Percentiles rank a stretch among this genome's conserved stretches.
phyloP scores from a whole-genome alignment of 352 stramenopile species.

The Achlya hypogyna region DNA sequence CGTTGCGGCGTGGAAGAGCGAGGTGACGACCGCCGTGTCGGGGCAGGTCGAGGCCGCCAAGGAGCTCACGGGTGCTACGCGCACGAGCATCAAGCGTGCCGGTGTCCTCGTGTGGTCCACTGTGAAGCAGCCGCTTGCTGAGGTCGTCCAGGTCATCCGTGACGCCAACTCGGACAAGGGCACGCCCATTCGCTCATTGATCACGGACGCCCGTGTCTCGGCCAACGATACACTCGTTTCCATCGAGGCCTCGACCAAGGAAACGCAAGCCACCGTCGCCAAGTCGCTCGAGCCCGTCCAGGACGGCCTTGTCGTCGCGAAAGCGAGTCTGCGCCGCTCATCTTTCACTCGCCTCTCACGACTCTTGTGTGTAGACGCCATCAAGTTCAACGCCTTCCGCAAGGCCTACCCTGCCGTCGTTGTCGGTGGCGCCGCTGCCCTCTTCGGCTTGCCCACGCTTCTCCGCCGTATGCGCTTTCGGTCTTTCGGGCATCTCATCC shows the following conservation, averaged over 20 bases:
- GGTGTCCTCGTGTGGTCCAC: constrained; percentile 6
- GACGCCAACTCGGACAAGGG: constrained; percentile 17
- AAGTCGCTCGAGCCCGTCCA: not conserved
- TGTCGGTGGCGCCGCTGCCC: constrained; percentile 10
- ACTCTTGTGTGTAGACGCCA: not conserved
- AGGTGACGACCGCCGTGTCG: not conserved
- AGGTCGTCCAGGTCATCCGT: constrained; percentile 7
- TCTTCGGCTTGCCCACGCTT: constrained; percentile 13
- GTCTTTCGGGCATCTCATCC: not conserved
- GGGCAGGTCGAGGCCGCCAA: constrained; percentile 2
- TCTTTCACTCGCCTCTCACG: not conserved
- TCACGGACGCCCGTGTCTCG: constrained; percentile 6
- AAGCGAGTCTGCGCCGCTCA: not conserved
- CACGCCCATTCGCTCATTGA: constrained; percentile 8
- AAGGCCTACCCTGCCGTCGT: constrained; percentile 18
- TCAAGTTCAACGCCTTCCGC: constrained; percentile 21
- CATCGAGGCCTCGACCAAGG: not conserved
- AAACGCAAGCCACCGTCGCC: not conserved
- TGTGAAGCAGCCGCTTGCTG: constrained; percentile 7
- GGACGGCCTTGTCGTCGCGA: not conserved
- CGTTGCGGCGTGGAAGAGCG: not conserved
- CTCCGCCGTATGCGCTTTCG: not conserved
- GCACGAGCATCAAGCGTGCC: not conserved
- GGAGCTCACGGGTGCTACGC: constrained; percentile 1
- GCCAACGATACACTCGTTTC: constrained; percentile 4